A percentile compares a stretch with the other conserved stretches of the same genome.
These are phyloP conservation scores for Apiospora aurea DNA, from an alignment of 2,329 filamentous ascomycete genomes.

Conservation along the genomic window DNA sequence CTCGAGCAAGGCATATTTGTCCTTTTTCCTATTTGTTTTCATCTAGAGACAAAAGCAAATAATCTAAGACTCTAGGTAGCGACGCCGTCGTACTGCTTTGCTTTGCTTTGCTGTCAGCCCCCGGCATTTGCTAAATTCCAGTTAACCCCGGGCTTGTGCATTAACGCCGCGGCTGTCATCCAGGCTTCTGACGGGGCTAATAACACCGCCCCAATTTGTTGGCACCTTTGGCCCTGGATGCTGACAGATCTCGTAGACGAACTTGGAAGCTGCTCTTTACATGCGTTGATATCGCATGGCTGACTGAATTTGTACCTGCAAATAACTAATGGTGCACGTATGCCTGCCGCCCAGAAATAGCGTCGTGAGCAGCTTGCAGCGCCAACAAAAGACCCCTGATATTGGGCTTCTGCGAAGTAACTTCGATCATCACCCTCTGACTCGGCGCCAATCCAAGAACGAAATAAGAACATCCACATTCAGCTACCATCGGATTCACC, in stretches of 20 bases:
- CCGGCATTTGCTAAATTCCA: neutral
- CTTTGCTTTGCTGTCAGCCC: neutral
- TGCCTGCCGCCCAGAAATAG: neutral
- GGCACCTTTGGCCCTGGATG: too few relatives aligned
- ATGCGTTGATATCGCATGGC: too few relatives aligned
- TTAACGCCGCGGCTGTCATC: neutral
- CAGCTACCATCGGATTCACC: neutral
- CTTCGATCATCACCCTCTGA: neutral
- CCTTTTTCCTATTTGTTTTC: neutral
- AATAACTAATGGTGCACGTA: too few relatives aligned
- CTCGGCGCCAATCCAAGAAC: too few relatives aligned
- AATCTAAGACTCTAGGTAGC: neutral
- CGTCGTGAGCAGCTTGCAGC: neutral
- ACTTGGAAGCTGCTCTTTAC: too few relatives aligned
- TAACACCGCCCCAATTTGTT: neutral
- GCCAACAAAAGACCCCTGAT: neutral
- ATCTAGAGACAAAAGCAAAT: neutral
- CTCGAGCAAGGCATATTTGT: too few relatives aligned
- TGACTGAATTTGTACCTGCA: too few relatives aligned
- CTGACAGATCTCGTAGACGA: too few relatives aligned
- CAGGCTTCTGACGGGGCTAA: neutral
- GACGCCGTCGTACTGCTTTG: neutral
- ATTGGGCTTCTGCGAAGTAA: neutral
- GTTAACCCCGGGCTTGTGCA: conserved; percentile 1
- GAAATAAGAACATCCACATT: neutral